Conservation (phyloP, 192 early-diverging fungal species). For the Coemansia sp. region DNA sequence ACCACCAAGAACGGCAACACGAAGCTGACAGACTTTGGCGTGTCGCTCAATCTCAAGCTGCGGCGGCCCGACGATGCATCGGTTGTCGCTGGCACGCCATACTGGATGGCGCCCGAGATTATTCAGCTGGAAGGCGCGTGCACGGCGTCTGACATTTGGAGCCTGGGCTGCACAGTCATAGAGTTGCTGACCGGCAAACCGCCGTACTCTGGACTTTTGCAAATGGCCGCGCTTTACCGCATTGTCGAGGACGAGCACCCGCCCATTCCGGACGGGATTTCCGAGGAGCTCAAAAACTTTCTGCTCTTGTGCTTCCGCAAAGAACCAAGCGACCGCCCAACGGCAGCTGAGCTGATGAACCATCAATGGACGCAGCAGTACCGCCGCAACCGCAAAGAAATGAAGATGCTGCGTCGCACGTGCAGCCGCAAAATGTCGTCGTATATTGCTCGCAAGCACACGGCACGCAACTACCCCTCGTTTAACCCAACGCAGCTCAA, state of each 20-base stretch:
- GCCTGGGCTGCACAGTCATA: slow-evolving; percentile 90
- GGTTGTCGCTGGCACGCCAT: slow-evolving; percentile 80
- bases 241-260: slow-evolving; percentile 92
- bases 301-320: slow-evolving; percentile 84
- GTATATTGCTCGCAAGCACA: slow-evolving; percentile 38
- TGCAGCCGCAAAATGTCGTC: slow-evolving; percentile 55
- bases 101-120: slow-evolving; percentile 90
- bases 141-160: slow-evolving; percentile 92
- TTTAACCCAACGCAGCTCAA: slow-evolving; percentile 39
- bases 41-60: slow-evolving; percentile 82
- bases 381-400: slow-evolving; percentile 50
- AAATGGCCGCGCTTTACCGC: slow-evolving; percentile 90
- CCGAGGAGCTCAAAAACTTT: slow-evolving; percentile 78
- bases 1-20: slow-evolving; percentile 95
- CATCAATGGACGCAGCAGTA: slow-evolving; percentile 74
- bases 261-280: slow-evolving; percentile 78
- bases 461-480: slow-evolving; percentile 25
- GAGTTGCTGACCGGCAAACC: slow-evolving; percentile 92
- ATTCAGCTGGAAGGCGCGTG: slow-evolving; percentile 90
- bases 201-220: slow-evolving; percentile 80
- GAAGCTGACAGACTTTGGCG: slow-evolving; percentile 96
- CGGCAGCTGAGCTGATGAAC: slow-evolving; percentile 68
- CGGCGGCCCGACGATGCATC: slow-evolving; percentile 64
- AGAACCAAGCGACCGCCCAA: slow-evolving; percentile 68
- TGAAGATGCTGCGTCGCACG: slow-evolving; percentile 54